A percentile compares a stretch with the other conserved stretches of the same genome.
phyloP scores from a whole-genome alignment of 2,329 filamentous ascomycete species.

The Xylaria sp. region DNA sequence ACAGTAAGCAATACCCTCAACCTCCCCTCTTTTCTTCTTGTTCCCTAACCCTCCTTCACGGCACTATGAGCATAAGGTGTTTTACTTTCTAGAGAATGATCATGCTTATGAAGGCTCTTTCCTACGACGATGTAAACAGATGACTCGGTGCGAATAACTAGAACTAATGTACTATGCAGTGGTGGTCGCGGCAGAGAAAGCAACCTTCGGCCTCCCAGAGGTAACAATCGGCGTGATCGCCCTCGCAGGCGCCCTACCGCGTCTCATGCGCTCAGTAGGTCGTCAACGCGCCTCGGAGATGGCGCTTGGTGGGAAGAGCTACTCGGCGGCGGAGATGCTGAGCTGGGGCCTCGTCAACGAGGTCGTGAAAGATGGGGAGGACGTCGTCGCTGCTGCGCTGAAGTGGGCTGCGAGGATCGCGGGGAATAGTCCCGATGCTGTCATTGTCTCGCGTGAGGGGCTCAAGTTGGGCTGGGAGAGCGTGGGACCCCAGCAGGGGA shows the following conservation, averaged over 20 bases:
- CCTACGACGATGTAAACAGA: background rate
- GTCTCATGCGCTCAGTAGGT: constrained; percentile 74
- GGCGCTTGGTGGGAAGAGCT: constrained; percentile 70
- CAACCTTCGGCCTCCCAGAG: constrained; percentile 77
- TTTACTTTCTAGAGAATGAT: background rate
- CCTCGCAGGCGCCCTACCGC: constrained; percentile 75
- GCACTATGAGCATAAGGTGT: background rate
- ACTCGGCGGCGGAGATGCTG: constrained; percentile 69
- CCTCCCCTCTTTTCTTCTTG: background rate
- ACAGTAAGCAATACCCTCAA: constrained; percentile 51
- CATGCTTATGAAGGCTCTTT: too few relatives aligned
- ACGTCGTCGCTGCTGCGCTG: constrained; percentile 69
- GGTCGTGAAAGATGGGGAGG: constrained; percentile 59
- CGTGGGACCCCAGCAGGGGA: constrained; percentile 72
- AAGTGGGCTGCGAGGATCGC: constrained; percentile 70
- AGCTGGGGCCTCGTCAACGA: constrained; percentile 78
- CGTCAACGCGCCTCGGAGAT: constrained; percentile 77
- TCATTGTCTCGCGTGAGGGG: constrained; percentile 79
- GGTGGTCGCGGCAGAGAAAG: constrained; percentile 68
- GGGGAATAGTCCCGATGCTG: constrained; percentile 77
- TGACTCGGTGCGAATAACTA: background rate
- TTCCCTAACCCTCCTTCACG: background rate
- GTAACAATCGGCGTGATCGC: constrained; percentile 77
- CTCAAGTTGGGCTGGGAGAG: constrained; percentile 79
- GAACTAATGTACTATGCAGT: constrained; percentile 51